Evolutionary conservation across 192 early-diverging fungal species (phyloP), one percentile per base, ranked within the genome.

Genomic region (Haplosporangium gracile): DNA sequence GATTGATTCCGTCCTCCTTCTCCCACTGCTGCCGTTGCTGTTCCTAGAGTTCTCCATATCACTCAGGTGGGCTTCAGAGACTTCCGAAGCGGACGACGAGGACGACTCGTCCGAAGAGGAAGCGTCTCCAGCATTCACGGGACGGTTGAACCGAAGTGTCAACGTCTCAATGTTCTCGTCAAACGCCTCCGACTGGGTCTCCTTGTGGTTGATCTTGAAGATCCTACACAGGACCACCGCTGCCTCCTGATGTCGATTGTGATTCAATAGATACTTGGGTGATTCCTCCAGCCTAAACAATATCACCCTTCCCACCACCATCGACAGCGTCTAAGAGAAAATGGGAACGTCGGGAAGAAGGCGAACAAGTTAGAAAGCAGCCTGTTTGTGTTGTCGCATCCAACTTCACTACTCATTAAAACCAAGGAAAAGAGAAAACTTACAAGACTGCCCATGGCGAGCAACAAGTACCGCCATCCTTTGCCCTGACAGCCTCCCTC

Each of bases 401-500:
- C 43, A 34, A 29, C 40, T 65, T 6, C 0, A 57, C 29, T 26
- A 70, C 34, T 40, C 13, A 70, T 8, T 11, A 11, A 34, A 24
- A 6, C 32, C 63, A 16, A 60, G 10, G 65, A 40, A 4, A 40
- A 29, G 29, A 45, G 5, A 78, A 63, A 68, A 42, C 88, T 45
- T 63, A 87, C 88, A 43, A 93, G 53, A 29, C 89, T 51, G 26
- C 93, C 92, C 76, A 94, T 83, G 53, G 90, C 85, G 10, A 93
- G 78, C n/a, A 97, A 80, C 88, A 97, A 88, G 73, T 93, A 92
- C 40, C 97, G 91, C 97, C 97, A 97, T 63, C 96, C 97, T 40
- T 91, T 90, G 75, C 94, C 95, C 77, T 94, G 89, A 74, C 88
- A 90, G 20, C 85, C 80, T n/a, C 94, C 82, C 68, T 93, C 91